Evolutionary conservation across 306 rosid species (phyloP), one percentile per base, ranked within the genome.

Genomic region (Castanea crenata): DNA sequence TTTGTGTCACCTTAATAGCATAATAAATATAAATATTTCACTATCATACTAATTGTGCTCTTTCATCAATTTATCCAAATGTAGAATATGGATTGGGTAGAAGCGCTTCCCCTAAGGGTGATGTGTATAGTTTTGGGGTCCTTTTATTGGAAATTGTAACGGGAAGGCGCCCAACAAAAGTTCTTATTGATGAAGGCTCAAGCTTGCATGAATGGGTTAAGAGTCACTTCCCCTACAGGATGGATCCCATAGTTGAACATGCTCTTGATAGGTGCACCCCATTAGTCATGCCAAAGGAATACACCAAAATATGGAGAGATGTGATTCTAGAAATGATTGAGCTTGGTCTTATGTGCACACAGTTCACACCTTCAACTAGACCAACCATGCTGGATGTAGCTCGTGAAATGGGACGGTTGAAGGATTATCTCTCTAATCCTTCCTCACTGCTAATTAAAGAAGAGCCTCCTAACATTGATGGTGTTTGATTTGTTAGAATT

Each of bases 21-120:
- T 38, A 38, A 38, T 38, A 38, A 38, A 6, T 38, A 6, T 0
- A 1, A 1, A 6, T 55, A 67, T 25, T 70, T 56, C 79, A 76
- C 15, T 49, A 51, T 75, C 38, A 25, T 23, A 25, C 55, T 63
- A 3, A 77, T 55, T 34, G 9, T 64, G 79, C 31, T 55, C 16
- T 4, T 67, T 29, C 59, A 32, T 71, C 82, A 59, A 55, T 12
- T 79, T 76, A 79, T 67, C 52, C 65, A 67, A 62, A 69, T 80
- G 82, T 82, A 95, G 98, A 95, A 49, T 95, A 92, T 61, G 99
- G 98, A 71, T 76, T 95, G 86, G 99, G 99, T 52, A 89, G 82
- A 74, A 54, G 84, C 1, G 95, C 92, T 51, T 95, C 99, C 41
- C 85, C 87, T 3, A 79, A 89, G 41, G 98, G 99, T 10, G 99